Base-by-base conservation (phyloP, 2,329 filamentous ascomycete species). In the Monosporascus ibericus region DNA sequence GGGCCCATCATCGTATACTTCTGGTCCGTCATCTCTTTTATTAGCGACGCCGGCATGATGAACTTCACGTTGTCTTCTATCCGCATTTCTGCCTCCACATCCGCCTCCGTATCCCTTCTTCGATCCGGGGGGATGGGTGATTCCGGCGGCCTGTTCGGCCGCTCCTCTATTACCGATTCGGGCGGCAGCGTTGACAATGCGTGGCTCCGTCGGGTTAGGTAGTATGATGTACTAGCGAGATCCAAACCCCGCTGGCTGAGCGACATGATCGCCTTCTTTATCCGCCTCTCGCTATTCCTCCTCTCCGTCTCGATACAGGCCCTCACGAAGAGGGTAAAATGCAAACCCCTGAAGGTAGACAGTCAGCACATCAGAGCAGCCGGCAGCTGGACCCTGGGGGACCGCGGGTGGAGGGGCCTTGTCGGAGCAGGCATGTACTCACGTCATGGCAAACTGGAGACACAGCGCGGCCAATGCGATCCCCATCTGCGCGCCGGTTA, bases 211-310 rank as follows among this genome's bases (percentile, higher is more conserved):
- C n/a, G 22, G 22, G 2, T 14, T 5, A 17, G 5, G 2, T 30
- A 3, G 24, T 15, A n/a, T n/a, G 22, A 14, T 46, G 42, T 18
- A 6, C 24, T 24, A 6, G 24, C 22, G 20, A 46, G 42, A 5
- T 46, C 6, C 42, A 46, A 15, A 0, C 42, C 42, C 11, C 24
- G 15, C 8, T n/a, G 42, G 14, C 42, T 22, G n/a, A 46, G 22
- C 42, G 42, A 25, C 42, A 27, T 22, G 22, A 46, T 30, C 15
- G 42, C 42, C 42, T 46, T 46, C 14, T 17, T 22, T 25, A 46
- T 46, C 22, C n/a, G 42, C 42, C n/a, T 46, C 42, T 46, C 42
- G 42, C 42, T 46, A n/a, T 46, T 46, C 42, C 42, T 46, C 42
- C 42, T 46, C 24, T 46, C 42, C 14, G 42, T 46, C 22, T 46